Evolutionary conservation across 2,329 filamentous ascomycete genomes (phyloP).

Genomic region (Leptosphaerulina australis): DNA sequence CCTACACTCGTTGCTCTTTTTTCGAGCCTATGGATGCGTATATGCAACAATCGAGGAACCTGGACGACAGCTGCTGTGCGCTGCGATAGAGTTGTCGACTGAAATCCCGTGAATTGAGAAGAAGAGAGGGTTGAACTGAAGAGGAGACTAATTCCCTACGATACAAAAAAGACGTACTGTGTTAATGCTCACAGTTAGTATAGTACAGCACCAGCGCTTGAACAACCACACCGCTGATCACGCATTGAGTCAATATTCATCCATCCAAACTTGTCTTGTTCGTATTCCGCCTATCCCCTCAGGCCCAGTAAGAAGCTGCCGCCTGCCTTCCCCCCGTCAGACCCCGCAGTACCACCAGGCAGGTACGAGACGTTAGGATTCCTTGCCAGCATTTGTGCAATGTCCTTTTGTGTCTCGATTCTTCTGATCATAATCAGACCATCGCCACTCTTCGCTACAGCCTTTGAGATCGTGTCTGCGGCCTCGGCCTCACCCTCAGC

Average conservation of each 20-base stretch:
- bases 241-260: constrained; percentile 27
- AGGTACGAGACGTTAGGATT: constrained; percentile 98
- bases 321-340: constrained; percentile 63
- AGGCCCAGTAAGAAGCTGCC: constrained; percentile 71
- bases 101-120: no score
- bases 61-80: no score
- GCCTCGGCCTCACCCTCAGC: constrained; percentile 98
- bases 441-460: constrained; percentile 90
- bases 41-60: no score
- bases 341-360: constrained; percentile 68
- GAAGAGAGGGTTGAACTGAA: constrained; percentile 19
- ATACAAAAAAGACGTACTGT: constrained; percentile 34
- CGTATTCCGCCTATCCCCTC: constrained; percentile 51
- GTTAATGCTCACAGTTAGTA: constrained; percentile 28
- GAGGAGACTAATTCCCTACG: constrained; percentile 46
- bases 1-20: no score
- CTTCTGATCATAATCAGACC: constrained; percentile 94
- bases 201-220: constrained; percentile 40
- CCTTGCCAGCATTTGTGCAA: constrained; percentile 82
- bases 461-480: constrained; percentile 92
- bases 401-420: constrained; percentile 96
- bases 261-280: neutral
- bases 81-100: no score
- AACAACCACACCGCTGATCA: constrained; percentile 25
- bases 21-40: no score